Conservation (phyloP, 1,139 yeast species). For the Suhomyces anneliseae region DNA sequence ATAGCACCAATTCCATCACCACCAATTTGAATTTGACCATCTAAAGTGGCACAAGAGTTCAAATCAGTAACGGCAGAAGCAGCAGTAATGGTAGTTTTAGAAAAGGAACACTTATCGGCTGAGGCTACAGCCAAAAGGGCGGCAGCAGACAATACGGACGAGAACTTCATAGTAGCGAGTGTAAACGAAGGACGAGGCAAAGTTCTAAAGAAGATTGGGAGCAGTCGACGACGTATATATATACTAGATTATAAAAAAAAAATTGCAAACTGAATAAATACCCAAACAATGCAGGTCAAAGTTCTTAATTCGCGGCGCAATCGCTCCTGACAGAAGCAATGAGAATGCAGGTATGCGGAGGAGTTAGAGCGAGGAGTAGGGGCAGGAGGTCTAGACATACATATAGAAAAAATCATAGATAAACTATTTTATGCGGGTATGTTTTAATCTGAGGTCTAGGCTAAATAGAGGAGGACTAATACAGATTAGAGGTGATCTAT, state of each 20-base stretch:
- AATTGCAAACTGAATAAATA: background rate
- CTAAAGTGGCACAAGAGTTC: constrained; percentile 43
- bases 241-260: background rate
- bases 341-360: background rate
- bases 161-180: constrained; percentile 22
- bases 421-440: no score
- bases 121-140: constrained; percentile 18
- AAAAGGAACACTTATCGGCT: constrained; percentile 34
- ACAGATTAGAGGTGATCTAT: no score
- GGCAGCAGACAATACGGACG: constrained; percentile 13
- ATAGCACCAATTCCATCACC: constrained; percentile 38
- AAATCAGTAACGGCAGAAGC: constrained; percentile 37
- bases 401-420: no score
- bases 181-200: constrained; percentile 14
- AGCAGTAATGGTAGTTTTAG: constrained; percentile 39
- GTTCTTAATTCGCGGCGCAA: constrained; percentile 3
- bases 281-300: constrained; percentile 3
- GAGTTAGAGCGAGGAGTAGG: no score
- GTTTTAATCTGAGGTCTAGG: no score
- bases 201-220: background rate
- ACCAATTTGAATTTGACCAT: constrained; percentile 40
- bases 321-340: background rate
- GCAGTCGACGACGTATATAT: constrained; percentile 1
- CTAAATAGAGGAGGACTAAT: no score
- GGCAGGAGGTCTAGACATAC: no score